Evolutionary conservation across 352 stramenopile genomes (phyloP).

Genomic region (Pythium scleroteichum): DNA sequence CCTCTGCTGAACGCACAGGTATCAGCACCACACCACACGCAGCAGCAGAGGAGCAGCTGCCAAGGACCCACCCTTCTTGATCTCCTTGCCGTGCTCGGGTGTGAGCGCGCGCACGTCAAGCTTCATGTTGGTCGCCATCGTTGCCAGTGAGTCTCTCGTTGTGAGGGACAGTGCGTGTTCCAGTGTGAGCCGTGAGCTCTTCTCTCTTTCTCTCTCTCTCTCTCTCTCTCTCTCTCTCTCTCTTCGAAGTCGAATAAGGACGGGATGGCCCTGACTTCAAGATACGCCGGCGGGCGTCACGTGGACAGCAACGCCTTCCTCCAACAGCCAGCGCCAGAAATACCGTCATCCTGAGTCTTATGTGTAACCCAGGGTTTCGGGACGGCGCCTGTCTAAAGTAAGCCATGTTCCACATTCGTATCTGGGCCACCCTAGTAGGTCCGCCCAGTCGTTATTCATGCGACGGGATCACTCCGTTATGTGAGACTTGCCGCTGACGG

Average conservation of each 20-base stretch:
- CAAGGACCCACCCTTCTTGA: slow-evolving; percentile 28
- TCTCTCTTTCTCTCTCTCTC: too few relatives aligned
- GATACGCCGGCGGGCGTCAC: neutral
- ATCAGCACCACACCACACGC: too few relatives aligned
- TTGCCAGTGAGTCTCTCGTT: neutral
- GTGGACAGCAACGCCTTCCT: too few relatives aligned
- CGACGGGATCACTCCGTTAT: neutral
- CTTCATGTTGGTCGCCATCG: slow-evolving; percentile 23
- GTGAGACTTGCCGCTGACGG: slow-evolving; percentile 20
- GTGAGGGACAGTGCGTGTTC: neutral
- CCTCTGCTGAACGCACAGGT: neutral
- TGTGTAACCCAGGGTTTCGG: too few relatives aligned
- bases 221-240: too few relatives aligned
- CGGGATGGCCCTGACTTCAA: too few relatives aligned
- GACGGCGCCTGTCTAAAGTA: slow-evolving; percentile 28
- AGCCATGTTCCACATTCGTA: slow-evolving; percentile 26
- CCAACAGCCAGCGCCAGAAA: too few relatives aligned
- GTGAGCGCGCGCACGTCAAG: slow-evolving; percentile 25
- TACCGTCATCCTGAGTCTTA: too few relatives aligned
- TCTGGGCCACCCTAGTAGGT: slow-evolving; percentile 8
- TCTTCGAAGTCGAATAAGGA: too few relatives aligned
- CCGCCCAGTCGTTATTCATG: neutral
- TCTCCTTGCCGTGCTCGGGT: slow-evolving; percentile 19
- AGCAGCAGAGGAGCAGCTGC: too few relatives aligned
- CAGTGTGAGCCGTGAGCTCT: neutral